Percentiles rank a stretch among this genome's conserved stretches.
Evolutionary conservation across 352 stramenopile species (phyloP).

Genomic region (Pythium diclinum): DNA sequence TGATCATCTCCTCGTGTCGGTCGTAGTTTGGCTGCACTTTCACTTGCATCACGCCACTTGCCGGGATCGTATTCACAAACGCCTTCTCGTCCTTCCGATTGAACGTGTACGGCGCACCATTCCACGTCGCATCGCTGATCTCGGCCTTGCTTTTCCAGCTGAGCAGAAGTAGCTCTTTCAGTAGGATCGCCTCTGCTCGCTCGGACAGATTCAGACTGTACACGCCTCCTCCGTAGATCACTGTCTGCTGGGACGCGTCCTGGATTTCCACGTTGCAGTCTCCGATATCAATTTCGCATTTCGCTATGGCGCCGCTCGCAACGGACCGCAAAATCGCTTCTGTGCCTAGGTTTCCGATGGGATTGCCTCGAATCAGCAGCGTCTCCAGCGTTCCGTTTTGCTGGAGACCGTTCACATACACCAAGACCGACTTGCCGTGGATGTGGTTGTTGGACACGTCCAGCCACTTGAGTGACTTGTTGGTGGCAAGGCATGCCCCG

Average conservation of each 20-base stretch:
- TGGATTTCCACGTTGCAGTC: conserved; percentile 68
- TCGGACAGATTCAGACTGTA: conserved; percentile 60
- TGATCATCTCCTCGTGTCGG: conserved; percentile 50
- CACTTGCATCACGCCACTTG: conserved; percentile 43
- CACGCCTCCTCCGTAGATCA: conserved; percentile 43
- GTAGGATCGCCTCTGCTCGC: conserved; percentile 43
- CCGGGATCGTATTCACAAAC: conserved; percentile 37
- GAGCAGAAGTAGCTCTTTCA: conserved; percentile 55
- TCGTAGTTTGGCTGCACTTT: conserved; percentile 66
- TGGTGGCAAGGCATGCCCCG: conserved; percentile 54
- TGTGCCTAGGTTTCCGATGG: conserved; percentile 54
- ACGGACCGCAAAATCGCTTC: conserved; percentile 60
- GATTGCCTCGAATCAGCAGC: conserved; percentile 62
- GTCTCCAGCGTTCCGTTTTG: conserved; percentile 51
- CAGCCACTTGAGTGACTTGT: conserved; percentile 57
- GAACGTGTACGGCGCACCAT: conserved; percentile 44
- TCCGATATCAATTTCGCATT: conserved; percentile 60
- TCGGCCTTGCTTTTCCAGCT: conserved; percentile 57
- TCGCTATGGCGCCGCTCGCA: conserved; percentile 39
- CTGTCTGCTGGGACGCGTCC: conserved; percentile 39
- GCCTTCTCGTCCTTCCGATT: conserved; percentile 60
- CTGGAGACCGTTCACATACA: conserved; percentile 61
- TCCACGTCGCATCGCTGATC: conserved; percentile 47
- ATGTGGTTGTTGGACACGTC: conserved; percentile 74
- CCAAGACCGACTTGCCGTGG: conserved; percentile 49